Conservation (phyloP, 73 alveolate genomes). For the Paramecium biaurelia region DNA sequence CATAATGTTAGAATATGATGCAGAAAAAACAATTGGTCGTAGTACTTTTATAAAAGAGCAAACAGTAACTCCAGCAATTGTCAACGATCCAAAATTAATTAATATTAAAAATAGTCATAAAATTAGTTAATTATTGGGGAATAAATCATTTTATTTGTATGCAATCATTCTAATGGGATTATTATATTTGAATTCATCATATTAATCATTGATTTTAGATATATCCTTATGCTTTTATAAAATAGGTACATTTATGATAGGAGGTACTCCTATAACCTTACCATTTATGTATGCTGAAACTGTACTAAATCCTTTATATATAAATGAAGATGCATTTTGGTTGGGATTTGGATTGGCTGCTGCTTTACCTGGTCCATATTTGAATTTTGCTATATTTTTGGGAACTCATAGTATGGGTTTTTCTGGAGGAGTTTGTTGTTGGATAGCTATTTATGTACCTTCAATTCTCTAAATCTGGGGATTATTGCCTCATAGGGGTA, state of each 20-base stretch:
- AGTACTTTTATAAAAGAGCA: not conserved
- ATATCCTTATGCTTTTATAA: not conserved
- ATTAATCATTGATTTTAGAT: not conserved
- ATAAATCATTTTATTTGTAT: not conserved
- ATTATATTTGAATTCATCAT: not conserved
- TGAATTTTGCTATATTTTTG: not conserved
- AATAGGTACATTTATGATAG: not conserved
- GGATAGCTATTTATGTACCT: not conserved
- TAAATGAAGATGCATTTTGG: not conserved
- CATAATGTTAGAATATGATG: not conserved
- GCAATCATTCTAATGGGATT: not conserved
- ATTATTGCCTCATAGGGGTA: not conserved
- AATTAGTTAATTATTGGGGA: not conserved
- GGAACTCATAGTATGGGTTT: not conserved
- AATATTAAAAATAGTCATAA: not conserved
- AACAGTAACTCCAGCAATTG: not conserved
- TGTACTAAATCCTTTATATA: not conserved
- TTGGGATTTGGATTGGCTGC: not conserved
- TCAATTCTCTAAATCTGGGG: not conserved
- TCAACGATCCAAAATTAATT: not conserved
- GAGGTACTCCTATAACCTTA: not conserved
- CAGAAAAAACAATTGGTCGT: not conserved
- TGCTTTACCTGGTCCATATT: not conserved
- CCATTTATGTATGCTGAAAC: not conserved
- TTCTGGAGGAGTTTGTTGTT: not conserved